Base-by-base conservation (phyloP, 2,329 filamentous ascomycete genomes). In the Ceratocystis eucalypticola region DNA sequence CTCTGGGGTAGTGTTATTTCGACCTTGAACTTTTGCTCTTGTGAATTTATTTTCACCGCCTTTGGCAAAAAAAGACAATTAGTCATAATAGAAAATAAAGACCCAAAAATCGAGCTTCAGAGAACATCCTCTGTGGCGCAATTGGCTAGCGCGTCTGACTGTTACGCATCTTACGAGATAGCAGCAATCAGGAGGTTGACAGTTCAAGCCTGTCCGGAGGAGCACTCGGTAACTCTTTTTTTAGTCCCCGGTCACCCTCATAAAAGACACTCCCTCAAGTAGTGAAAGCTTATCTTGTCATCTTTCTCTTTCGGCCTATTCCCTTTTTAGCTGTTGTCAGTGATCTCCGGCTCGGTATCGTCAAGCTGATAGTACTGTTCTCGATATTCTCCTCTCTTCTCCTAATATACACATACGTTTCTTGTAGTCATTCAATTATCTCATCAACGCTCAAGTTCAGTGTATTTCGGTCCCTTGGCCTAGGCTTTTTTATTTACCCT, bases 91-190 rank as follows among this genome's bases (percentile, higher is more conserved):
- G 1, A 46, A 2, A 6, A 46, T 17, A 46, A 46, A 6, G 5
- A 1, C 45, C 12, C 2, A n/a, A 46, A 46, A 46, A 46, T 5
- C 45, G n/a, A 53, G 48, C 48, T 15, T 44, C 25, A 12, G 28
- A 15, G 3, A 55, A 46, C 15, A 61, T 68, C 66, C 66, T 68
- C 66, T 57, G 80, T 84, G 75, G 76, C 76, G 70, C 76, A 77
- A 72, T 80, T 81, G 80, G 80, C 78, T 82, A 82, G 80, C 80
- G 80, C 80, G 80, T 82, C 77, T 78, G 80, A 82, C 80, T 82
- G 80, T 82, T 82, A 82, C 25, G 10, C 12, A 12, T n/a, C 22
- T 44, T 46, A n/a, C 1, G 7, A 17, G 12, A 28, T 5, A 1
- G 61, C 63, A 63, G 66, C 64, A 61, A 68, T 68, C 66, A 68